phyloP scores from a whole-genome alignment of 495 filamentous ascomycete species.

The Filosporella fistucella region DNA sequence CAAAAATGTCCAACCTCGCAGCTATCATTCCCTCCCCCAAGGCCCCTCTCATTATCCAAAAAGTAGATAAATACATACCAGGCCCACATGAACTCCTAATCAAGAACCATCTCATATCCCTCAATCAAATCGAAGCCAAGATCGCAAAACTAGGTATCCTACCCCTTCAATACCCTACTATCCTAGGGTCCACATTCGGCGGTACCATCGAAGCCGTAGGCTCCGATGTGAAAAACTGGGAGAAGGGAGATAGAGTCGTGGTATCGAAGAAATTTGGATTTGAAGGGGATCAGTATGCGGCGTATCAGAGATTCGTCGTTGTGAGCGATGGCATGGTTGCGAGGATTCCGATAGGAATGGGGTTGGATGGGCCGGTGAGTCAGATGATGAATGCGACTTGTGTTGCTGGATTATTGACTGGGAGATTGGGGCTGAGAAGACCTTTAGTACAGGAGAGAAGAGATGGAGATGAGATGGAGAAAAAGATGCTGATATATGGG shows the following conservation, averaged over 20 bases:
- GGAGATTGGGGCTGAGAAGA: conserved; percentile 19
- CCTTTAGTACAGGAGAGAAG: conserved; percentile 27
- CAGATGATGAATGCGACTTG: conserved; percentile 68
- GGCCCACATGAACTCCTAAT: neutral
- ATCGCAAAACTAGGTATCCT: conserved; percentile 8
- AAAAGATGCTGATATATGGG: conserved; percentile 40
- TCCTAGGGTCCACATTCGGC: conserved; percentile 48
- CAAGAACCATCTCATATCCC: conserved; percentile 3
- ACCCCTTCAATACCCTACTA: conserved; percentile 36
- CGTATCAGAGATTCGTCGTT: conserved; percentile 29
- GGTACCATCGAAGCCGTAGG: conserved; percentile 48
- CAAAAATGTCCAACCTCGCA: neutral
- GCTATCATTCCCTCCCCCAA: neutral
- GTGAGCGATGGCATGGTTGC: neutral
- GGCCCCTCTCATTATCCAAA: neutral
- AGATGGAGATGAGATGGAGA: conserved; percentile 17
- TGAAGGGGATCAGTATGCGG: conserved; percentile 22
- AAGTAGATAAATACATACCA: neutral
- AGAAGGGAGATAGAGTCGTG: conserved; percentile 39
- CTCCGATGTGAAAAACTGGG: conserved; percentile 34
- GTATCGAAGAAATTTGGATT: conserved; percentile 15
- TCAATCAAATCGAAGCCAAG: conserved; percentile 8
- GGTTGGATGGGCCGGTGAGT: conserved; percentile 62
- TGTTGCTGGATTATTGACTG: conserved; percentile 51
- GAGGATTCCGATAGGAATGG: conserved; percentile 35